phyloP scores from a whole-genome alignment of 2,329 filamentous ascomycete genomes.

The Lasiodiplodia citricola region DNA sequence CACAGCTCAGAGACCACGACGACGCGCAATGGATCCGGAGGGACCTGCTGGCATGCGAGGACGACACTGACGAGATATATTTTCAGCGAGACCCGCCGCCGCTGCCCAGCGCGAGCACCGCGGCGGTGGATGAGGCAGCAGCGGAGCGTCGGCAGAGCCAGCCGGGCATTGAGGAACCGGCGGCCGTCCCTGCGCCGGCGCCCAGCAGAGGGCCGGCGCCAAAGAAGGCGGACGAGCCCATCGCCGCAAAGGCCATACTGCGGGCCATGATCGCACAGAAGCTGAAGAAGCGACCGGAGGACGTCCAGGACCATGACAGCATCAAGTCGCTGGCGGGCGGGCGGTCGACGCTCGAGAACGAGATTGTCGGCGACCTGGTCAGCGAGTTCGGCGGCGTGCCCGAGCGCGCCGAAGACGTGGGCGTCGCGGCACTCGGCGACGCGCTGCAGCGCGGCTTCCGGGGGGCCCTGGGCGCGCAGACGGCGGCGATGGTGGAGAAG shows the following conservation, averaged over 20 bases:
- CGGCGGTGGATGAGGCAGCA: not conserved
- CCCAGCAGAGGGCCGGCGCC: slow-evolving; percentile 19
- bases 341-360: slow-evolving; percentile 53
- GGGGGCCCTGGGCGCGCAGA: slow-evolving; percentile 40
- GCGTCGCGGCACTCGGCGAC: slow-evolving; percentile 40
- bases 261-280: slow-evolving; percentile 38
- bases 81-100: not conserved
- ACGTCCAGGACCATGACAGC: slow-evolving; percentile 36
- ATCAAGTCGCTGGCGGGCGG: slow-evolving; percentile 44
- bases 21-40: slow-evolving; percentile 26
- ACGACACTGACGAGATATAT: slow-evolving; percentile 1
- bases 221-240: slow-evolving; percentile 28
- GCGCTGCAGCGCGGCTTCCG: slow-evolving; percentile 38
- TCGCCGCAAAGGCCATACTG: slow-evolving; percentile 35
- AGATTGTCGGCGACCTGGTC: slow-evolving; percentile 50
- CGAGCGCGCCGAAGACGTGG: slow-evolving; percentile 48
- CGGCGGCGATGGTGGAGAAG: slow-evolving; percentile 30
- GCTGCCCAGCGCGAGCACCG: not conserved
- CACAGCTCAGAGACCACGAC: slow-evolving; percentile 30
- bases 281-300: slow-evolving; percentile 36
- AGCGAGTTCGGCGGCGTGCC: slow-evolving; percentile 49
- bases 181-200: not conserved
- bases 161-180: not conserved
- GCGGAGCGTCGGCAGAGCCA: slow-evolving; percentile 5
- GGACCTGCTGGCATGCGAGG: slow-evolving; percentile 4